Evolutionary conservation across 106 monocot genomes (phyloP), one percentile per base, ranked within the genome.

Genomic region (Cymbidium sinense): DNA sequence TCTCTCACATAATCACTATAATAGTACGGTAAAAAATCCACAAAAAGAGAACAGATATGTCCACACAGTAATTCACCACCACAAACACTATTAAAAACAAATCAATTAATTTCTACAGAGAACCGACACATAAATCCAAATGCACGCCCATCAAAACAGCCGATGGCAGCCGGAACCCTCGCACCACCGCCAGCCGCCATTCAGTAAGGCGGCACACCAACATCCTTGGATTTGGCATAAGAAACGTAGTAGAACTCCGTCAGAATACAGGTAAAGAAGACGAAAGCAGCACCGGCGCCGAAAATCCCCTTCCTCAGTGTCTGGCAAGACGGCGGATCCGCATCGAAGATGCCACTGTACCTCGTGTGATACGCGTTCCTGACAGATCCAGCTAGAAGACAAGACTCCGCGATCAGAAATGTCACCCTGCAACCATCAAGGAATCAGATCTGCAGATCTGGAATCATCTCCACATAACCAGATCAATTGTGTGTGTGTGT

Each of bases 221-320:
- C 31, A 20, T 84, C 77, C 17, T 77, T 64, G 67, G 96, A 87
- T 80, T 85, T 91, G 80, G 93, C 58, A 81, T 81, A 91, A 70
- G 80, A 87, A 75, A 83, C 11, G 83, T 91, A 89, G 87, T 89
- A 86, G 75, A 91, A 79, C 75, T 89, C 85, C 4, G 93, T 74
- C 52, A 96, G 79, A 36, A 93, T 85, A 20, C 86, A 82, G 18
- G 96, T 96, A 81, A 96, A 91, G 85, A 93, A 89, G 65, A 86
- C 80, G 82, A 96, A 96, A 15, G 96, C 89, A 7, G 91, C 96
- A 23, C 89, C 96, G n/a, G 93, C 96, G 51, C 78, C 93, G 58
- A 96, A 96, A 55, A 93, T 91, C 25, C 96, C 96, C 75, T 91
- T 96, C 25, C 93, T 77, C 54, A 94, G 79, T 1, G 82, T 91